phyloP scores from a whole-genome alignment of 2,329 filamentous ascomycete species.

The Diaporthe eres region DNA sequence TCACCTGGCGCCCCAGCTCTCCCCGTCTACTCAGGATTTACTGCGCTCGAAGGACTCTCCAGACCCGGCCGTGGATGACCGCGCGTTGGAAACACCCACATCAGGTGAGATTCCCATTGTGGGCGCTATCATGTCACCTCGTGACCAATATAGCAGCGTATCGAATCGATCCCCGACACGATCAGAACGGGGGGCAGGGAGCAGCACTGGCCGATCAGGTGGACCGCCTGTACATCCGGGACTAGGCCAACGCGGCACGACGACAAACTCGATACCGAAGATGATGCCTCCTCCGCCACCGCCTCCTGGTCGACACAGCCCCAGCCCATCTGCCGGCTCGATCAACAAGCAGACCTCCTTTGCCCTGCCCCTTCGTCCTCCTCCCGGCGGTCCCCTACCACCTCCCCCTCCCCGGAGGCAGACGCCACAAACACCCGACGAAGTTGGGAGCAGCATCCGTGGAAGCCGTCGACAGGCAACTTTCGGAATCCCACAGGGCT shows the following conservation, averaged over 20 bases:
- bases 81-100: conserved; percentile 72
- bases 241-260: conserved; percentile 65
- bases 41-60: conserved; percentile 76
- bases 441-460: conserved; percentile 55
- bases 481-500: conserved; percentile 63
- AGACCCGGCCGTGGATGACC: conserved; percentile 61
- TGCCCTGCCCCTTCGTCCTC: conserved; percentile 75
- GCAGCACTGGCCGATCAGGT: conserved; percentile 60
- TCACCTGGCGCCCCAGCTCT: conserved; percentile 85
- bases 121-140: conserved; percentile 69
- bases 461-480: conserved; percentile 68
- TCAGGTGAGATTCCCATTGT: conserved; percentile 80
- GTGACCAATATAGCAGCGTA: conserved; percentile 61
- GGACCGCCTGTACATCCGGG: conserved; percentile 64
- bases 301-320: conserved; percentile 36
- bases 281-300: conserved; percentile 52
- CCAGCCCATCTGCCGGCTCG: conserved; percentile 51
- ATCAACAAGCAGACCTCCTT: conserved; percentile 67
- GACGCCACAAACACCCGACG: conserved; percentile 67
- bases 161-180: conserved; percentile 67
- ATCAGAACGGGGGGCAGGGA: conserved; percentile 55
- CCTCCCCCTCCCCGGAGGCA: conserved; percentile 71
- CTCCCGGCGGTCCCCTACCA: conserved; percentile 70
- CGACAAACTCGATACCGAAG: conserved; percentile 68
- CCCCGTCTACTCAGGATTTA: conserved; percentile 83